Conservation (phyloP, 179 eudicot genomes). For the Vitellaria paradoxa region DNA sequence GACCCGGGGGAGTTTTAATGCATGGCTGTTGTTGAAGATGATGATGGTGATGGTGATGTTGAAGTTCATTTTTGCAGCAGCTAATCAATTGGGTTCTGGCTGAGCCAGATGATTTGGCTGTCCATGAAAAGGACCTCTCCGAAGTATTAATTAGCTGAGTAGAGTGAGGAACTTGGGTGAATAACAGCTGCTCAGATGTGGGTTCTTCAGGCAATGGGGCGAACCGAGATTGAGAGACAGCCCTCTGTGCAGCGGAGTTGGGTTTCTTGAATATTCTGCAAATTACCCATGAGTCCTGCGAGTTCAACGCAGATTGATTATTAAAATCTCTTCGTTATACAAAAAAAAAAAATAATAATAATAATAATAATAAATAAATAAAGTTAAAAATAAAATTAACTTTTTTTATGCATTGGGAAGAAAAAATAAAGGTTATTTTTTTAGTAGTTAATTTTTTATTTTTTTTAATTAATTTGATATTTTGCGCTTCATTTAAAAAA, state of each 20-base stretch:
- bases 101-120: neutral
- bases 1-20: constrained; percentile 13
- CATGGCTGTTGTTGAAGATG: neutral
- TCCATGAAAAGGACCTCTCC: constrained; percentile 6
- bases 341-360: neutral
- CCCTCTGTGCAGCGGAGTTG: constrained; percentile 46
- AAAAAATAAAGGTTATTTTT: no score
- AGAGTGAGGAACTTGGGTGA: constrained; percentile 11
- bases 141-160: constrained; percentile 12
- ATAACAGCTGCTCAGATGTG: constrained; percentile 7
- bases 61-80: neutral
- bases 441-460: no score
- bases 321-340: no score
- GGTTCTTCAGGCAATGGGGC: constrained; percentile 31
- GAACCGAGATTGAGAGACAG: constrained; percentile 58
- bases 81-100: neutral
- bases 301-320: neutral
- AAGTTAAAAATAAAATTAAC: no score
- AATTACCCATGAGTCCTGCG: constrained; percentile 81
- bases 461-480: no score
- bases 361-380: no score
- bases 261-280: constrained; percentile 75
- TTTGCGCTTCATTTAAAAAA: no score
- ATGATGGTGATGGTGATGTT: neutral
- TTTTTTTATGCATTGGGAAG: no score